phyloP scores from a whole-genome alignment of 495 filamentous ascomycete species.

The Hypoxylon fuscum region DNA sequence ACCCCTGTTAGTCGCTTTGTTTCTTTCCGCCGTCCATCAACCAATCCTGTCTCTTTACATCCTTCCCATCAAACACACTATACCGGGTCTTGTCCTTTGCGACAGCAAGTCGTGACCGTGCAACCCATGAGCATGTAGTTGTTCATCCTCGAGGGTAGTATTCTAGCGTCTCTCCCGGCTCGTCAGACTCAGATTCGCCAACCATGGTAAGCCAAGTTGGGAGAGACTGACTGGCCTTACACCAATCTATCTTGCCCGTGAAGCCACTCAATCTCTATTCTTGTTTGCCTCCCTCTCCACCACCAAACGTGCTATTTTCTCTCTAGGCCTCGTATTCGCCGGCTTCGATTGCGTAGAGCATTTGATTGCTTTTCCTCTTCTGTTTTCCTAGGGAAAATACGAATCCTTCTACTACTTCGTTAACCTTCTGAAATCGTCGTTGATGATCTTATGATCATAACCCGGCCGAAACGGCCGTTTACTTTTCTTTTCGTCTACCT shows the following conservation, averaged over 20 bases:
- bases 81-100: conserved; percentile 41
- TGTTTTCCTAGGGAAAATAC: conserved; percentile 26
- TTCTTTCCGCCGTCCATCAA: conserved; percentile 24
- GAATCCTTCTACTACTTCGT: conserved; percentile 7
- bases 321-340: conserved; percentile 47
- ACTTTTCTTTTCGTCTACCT: conserved; percentile 45
- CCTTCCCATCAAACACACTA: conserved; percentile 52
- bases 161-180: conserved; percentile 10
- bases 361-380: conserved; percentile 45
- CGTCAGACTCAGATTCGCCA: no score
- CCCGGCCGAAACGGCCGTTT: conserved; percentile 53
- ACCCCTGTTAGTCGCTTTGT: conserved; percentile 19
- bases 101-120: conserved; percentile 24
- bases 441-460: conserved; percentile 55
- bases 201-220: no score
- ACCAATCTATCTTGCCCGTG: conserved; percentile 37
- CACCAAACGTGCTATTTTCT: conserved; percentile 22
- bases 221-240: no score
- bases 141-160: conserved; percentile 12
- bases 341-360: conserved; percentile 40
- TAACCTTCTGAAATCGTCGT: conserved; percentile 31
- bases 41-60: conserved; percentile 45
- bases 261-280: conserved; percentile 16
- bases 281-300: conserved; percentile 29
- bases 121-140: conserved; percentile 18